These are phyloP conservation scores for Phialophora macrospora DNA, from an alignment of 2,329 filamentous ascomycete species.

Conservation along the genomic window DNA sequence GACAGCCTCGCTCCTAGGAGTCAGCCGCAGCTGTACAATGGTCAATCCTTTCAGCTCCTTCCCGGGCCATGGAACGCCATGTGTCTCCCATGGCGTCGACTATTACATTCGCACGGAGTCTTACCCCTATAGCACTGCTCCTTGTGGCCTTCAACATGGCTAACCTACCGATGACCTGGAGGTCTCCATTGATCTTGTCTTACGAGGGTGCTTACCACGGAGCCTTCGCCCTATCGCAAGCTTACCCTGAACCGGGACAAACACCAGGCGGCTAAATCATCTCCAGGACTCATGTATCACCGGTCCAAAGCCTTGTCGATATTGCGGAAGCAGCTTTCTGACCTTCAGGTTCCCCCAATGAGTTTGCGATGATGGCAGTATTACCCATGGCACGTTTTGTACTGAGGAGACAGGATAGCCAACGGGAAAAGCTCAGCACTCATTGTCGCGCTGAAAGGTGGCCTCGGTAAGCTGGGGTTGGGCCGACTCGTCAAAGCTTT, in stretches of 20 bases:
- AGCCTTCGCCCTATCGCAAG: slow-evolving; percentile 29
- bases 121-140: slow-evolving; percentile 26
- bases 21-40: slow-evolving; percentile 18
- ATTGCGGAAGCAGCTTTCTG: slow-evolving; percentile 16
- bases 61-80: slow-evolving; percentile 25
- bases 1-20: slow-evolving; percentile 14
- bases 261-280: slow-evolving; percentile 14
- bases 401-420: slow-evolving; percentile 18
- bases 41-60: slow-evolving; percentile 25
- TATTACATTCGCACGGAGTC: slow-evolving; percentile 23
- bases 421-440: slow-evolving; percentile 29
- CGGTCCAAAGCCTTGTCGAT: slow-evolving; percentile 17
- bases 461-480: slow-evolving; percentile 22
- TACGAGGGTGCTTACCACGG: slow-evolving; percentile 27
- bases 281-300: slow-evolving; percentile 27
- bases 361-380: slow-evolving; percentile 26
- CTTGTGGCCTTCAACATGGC: slow-evolving; percentile 22
- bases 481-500: slow-evolving; percentile 28
- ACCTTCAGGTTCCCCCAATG: slow-evolving; percentile 19
- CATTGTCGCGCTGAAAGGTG: slow-evolving; percentile 31
- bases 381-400: slow-evolving; percentile 27
- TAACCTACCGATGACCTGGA: slow-evolving; percentile 28
- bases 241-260: slow-evolving; percentile 24
- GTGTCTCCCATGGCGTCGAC: slow-evolving; percentile 25
- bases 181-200: slow-evolving; percentile 23